These are phyloP conservation scores for Aspergillus tanneri DNA, from an alignment of 2,329 filamentous ascomycete genomes.

Conservation along the genomic window DNA sequence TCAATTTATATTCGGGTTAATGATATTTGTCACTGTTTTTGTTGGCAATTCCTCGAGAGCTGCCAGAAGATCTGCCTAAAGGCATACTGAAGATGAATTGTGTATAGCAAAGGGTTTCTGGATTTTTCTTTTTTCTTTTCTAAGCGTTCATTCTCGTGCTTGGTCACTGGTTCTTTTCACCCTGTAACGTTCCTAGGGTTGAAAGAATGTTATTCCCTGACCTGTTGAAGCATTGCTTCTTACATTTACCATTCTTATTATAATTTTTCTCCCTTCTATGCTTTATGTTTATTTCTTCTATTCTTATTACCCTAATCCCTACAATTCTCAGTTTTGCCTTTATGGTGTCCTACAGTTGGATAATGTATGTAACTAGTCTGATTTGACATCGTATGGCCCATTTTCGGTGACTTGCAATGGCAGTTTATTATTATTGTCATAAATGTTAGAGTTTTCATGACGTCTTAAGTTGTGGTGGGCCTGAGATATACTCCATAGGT, in stretches of 20 bases:
- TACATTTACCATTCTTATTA: constrained; percentile 23
- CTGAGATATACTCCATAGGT: too few species aligned
- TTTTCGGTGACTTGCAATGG: constrained; percentile 15
- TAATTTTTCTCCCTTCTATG: constrained; percentile 20
- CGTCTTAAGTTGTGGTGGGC: too few species aligned
- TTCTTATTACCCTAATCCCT: constrained; percentile 22
- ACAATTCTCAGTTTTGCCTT: constrained; percentile 27
- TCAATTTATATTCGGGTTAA: constrained; percentile 1
- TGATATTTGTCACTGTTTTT: neutral
- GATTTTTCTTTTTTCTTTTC: constrained; percentile 11
- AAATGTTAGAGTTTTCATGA: constrained; percentile 4
- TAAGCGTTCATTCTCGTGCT: constrained; percentile 32
- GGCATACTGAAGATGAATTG: constrained; percentile 21
- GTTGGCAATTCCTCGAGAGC: constrained; percentile 3
- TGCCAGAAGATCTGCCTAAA: constrained; percentile 10
- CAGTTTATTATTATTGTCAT: constrained; percentile 9
- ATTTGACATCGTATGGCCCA: constrained; percentile 17
- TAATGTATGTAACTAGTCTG: constrained; percentile 41
- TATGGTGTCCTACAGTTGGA: constrained; percentile 34
- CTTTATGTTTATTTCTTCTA: constrained; percentile 16
- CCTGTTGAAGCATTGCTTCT: constrained; percentile 16
- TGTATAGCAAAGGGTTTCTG: constrained; percentile 34
- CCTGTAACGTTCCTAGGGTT: constrained; percentile 45
- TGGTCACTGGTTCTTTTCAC: constrained; percentile 31
- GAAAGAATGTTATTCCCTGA: constrained; percentile 27